A percentile compares a stretch with the other conserved stretches of the same genome.
phyloP scores from a whole-genome alignment of 345 rosid species.

The Cochlearia excelsa region DNA sequence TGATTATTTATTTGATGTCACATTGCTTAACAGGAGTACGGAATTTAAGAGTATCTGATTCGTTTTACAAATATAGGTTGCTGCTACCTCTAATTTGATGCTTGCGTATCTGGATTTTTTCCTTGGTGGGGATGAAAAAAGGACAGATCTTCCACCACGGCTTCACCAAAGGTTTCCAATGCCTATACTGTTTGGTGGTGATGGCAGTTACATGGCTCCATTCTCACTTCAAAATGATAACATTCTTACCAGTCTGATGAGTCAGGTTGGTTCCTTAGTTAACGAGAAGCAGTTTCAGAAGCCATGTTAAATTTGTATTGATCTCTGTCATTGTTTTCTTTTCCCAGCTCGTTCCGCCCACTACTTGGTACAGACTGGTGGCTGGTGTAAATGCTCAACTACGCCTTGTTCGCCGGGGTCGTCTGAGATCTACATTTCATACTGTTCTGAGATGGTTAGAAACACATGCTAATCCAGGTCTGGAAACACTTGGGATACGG shows the following conservation, averaged over 20 bases:
- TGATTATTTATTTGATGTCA: constrained; percentile 19
- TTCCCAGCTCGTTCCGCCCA: constrained; percentile 74
- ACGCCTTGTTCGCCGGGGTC: constrained; percentile 86
- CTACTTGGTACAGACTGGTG: constrained; percentile 90
- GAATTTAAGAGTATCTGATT: constrained; percentile 19
- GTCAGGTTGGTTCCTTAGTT: constrained; percentile 59
- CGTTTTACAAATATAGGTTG: constrained; percentile 50
- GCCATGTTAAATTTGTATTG: constrained; percentile 26
- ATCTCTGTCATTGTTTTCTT: constrained; percentile 15
- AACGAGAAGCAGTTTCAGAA: constrained; percentile 21
- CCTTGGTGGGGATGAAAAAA: constrained; percentile 99
- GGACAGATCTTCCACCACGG: constrained; percentile 83
- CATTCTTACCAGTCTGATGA: constrained; percentile 80
- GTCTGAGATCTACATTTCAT: constrained; percentile 61
- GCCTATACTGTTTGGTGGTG: constrained; percentile 88
- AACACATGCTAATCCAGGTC: constrained; percentile 85
- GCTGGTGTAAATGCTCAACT: constrained; percentile 97
- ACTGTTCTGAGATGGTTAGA: constrained; percentile 81
- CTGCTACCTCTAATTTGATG: constrained; percentile 93
- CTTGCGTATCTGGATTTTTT: constrained; percentile 94
- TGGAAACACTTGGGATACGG: constrained; percentile 55
- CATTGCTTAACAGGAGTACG: constrained; percentile 12
- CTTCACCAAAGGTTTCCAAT: constrained; percentile 75
- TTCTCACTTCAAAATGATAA: constrained; percentile 92
- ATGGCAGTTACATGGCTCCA: constrained; percentile 97